Percentiles rank a stretch among this genome's conserved stretches.
Conservation (phyloP, 441 rosid genomes). For the Pelargonium myrrhifolium region DNA sequence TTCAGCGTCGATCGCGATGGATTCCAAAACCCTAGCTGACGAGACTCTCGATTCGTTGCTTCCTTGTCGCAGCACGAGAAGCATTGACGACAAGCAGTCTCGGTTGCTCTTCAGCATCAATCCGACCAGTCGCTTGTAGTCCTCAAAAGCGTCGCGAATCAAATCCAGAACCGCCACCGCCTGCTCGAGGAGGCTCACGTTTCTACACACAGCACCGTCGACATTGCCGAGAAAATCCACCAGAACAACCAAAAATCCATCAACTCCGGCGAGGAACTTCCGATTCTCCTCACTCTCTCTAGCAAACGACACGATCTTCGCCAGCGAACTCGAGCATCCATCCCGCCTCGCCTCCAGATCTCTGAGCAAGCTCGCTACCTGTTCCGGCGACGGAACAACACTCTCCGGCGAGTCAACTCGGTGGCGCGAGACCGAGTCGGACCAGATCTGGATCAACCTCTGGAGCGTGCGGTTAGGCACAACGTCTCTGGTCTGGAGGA, state of each 20-base stretch:
- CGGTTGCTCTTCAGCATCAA: constrained; percentile 29
- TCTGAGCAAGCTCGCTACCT: constrained; percentile 25
- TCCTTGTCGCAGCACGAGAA: constrained; percentile 31
- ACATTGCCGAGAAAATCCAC: constrained; percentile 26
- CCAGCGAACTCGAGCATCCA: constrained; percentile 20
- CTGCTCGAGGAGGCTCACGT: constrained; percentile 24
- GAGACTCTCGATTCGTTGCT: constrained; percentile 3
- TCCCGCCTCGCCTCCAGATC: constrained; percentile 17
- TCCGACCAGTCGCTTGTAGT: constrained; percentile 29
- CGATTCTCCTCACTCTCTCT: constrained; percentile 46
- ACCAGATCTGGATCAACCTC: constrained; percentile 76
- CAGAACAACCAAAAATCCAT: constrained; percentile 45
- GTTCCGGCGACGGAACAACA: constrained; percentile 30
- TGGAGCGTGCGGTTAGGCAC: constrained; percentile 74
- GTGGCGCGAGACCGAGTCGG: constrained; percentile 33
- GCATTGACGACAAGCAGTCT: constrained; percentile 38
- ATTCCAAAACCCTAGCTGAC: constrained; percentile 8
- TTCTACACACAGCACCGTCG: background rate
- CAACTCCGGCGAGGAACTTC: constrained; percentile 36
- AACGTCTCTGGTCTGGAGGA: constrained; percentile 51
- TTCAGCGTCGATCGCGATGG: background rate
- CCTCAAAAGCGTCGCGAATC: constrained; percentile 29
- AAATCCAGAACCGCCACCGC: constrained; percentile 39
- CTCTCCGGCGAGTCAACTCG: constrained; percentile 19
- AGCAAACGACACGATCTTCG: constrained; percentile 38